Evolutionary conservation across 2,329 filamentous ascomycete species (phyloP), one percentile per base, ranked within the genome.

Genomic region (Emergomyces pasteurianus): DNA sequence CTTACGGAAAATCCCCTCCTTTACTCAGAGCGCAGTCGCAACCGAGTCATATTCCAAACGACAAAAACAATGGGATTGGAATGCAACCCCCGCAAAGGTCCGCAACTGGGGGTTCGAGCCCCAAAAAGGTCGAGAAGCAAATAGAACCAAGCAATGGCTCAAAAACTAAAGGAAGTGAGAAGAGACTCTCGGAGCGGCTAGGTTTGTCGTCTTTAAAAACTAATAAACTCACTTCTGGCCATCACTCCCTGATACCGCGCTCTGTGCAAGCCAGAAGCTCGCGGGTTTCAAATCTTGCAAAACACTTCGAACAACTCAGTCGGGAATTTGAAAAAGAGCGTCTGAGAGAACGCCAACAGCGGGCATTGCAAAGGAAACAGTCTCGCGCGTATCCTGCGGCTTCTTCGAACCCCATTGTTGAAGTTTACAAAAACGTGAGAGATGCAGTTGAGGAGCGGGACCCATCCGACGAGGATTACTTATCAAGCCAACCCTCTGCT

Each of bases 301-400:
- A 90, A 67, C 94, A 97, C 72, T 97, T 99, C 70, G 95, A 99
- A 73, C 92, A 97, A 72, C 80, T 99, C 61, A 96, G 91, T 67
- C 87, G 92, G 28, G 95, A 99, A 70, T 99, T 99, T 66, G 91
- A 96, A 70, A 95, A 92, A 68, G 92, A 99, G 74, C 84, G 94
- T 52, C 83, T 95, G 66, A 87, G 89, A 56, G 92, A 97, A 72
- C 85, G 89, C 68, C 88, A 91, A 71, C 69, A 60, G n/a, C 81
- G 90, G 62, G 89, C 90, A 31, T 88, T 89, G 53, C 90, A 86
- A 69, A 86, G 88, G 70, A 82, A 84, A 50, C 83, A 85, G 71
- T 89, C 90, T 16, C 84, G 92, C 63, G 90, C 90, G 0, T 92
- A 92, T 71, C 92, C 94, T 23, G 84, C 94, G 65, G 90, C 91